A percentile compares a stretch with the other conserved stretches of the same genome.
These are phyloP conservation scores for Calcarisporium arbuscula DNA, from an alignment of 2,329 filamentous ascomycete genomes.

Conservation along the genomic window DNA sequence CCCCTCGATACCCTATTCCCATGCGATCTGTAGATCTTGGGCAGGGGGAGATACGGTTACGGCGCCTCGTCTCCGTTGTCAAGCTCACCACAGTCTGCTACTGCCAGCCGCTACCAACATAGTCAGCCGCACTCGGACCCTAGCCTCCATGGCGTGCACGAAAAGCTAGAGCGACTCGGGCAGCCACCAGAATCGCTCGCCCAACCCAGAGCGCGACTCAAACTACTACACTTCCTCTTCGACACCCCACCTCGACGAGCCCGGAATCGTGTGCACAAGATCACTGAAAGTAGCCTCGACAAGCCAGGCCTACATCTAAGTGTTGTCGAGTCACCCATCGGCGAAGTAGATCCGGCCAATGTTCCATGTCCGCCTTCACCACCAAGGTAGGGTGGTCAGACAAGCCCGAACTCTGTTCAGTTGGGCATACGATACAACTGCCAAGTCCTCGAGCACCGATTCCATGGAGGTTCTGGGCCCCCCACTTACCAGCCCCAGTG, in stretches of 20 bases:
- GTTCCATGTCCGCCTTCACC: conserved; percentile 40
- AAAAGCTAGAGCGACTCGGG: too few species aligned
- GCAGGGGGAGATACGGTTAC: conserved; percentile 19
- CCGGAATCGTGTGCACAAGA: conserved; percentile 4
- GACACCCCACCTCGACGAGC: conserved; percentile 2
- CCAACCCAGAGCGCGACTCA: conserved; percentile 4
- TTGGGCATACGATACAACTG: conserved; percentile 37
- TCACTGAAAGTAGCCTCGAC: conserved; percentile 17
- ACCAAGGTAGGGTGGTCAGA: conserved; percentile 30
- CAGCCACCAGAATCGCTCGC: too few species aligned
- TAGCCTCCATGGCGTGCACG: conserved; percentile 33
- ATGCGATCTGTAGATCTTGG: conserved; percentile 38
- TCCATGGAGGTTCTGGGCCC: conserved; percentile 44
- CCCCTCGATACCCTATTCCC: conserved; percentile 43
- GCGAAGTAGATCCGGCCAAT: conserved; percentile 19
- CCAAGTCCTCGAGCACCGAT: conserved; percentile 45
- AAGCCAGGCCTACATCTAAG: too few species aligned
- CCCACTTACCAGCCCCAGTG: conserved; percentile 49
- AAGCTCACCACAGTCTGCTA: conserved; percentile 27
- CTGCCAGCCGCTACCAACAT: conserved; percentile 32
- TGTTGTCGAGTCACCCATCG: too few species aligned
- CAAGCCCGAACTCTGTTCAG: conserved; percentile 24
- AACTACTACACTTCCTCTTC: conserved; percentile 2
- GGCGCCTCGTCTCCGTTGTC: conserved; percentile 31
- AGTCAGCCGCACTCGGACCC: conserved; percentile 38